Evolutionary conservation across 371 early-diverging fungal genomes (phyloP).

Genomic region (Mortierella sp.): DNA sequence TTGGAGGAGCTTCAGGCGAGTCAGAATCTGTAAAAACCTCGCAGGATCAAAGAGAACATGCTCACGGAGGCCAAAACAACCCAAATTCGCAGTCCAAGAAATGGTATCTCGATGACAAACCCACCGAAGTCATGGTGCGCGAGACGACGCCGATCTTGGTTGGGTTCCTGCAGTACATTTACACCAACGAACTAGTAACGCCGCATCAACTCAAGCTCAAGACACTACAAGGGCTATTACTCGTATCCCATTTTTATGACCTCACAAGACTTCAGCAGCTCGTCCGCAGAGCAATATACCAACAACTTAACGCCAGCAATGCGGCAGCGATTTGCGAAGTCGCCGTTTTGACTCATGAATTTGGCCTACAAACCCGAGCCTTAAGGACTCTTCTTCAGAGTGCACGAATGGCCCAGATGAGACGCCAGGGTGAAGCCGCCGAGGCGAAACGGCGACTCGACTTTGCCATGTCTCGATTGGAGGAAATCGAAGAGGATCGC

Average conservation of each 20-base stretch:
- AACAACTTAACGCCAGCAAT: constrained; percentile 67
- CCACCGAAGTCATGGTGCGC: constrained; percentile 59
- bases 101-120: constrained; percentile 21
- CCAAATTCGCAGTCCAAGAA: constrained; percentile 11
- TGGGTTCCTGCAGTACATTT: constrained; percentile 73
- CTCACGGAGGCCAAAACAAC: background rate
- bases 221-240: constrained; percentile 69
- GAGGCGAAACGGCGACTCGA: constrained; percentile 43
- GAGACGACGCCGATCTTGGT: constrained; percentile 69
- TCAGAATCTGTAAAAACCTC: no score
- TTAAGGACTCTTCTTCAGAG: constrained; percentile 57
- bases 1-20: no score
- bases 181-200: constrained; percentile 73
- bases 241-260: constrained; percentile 68
- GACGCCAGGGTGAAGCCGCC: constrained; percentile 41
- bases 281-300: constrained; percentile 65
- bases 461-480: constrained; percentile 42
- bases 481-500: constrained; percentile 37
- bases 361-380: constrained; percentile 66
- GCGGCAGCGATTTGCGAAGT: constrained; percentile 72
- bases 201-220: constrained; percentile 65
- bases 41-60: background rate
- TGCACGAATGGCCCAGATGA: constrained; percentile 24
- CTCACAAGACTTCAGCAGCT: constrained; percentile 66
- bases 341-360: constrained; percentile 65